Conservation (phyloP, 305 asterid genomes). For the Vinca major region DNA sequence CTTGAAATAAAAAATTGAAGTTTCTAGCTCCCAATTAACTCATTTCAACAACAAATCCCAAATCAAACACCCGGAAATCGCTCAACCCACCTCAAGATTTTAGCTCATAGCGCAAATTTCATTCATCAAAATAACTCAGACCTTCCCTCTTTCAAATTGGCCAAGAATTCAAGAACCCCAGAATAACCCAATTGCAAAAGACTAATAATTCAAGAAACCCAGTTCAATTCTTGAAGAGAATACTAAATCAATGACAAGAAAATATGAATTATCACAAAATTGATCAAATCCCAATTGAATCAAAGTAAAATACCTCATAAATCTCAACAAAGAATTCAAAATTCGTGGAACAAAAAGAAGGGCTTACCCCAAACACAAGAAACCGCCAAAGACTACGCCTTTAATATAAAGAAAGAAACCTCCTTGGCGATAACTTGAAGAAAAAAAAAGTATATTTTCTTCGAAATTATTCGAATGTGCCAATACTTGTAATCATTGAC, state of each 20-base stretch:
- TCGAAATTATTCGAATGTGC: too few species aligned
- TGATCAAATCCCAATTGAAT: slow-evolving; percentile 1
- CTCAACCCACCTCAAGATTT: slow-evolving; percentile 4
- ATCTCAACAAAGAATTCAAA: too few species aligned
- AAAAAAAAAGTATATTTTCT: too few species aligned
- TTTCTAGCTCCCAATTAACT: slow-evolving; percentile 20
- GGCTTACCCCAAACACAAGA: too few species aligned
- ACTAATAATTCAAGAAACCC: neutral
- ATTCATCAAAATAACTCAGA: slow-evolving; percentile 11
- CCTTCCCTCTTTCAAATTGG: neutral
- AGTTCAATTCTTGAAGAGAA: slow-evolving; percentile 3
- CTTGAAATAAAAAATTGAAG: slow-evolving; percentile 17
- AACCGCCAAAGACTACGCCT: too few species aligned
- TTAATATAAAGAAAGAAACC: too few species aligned
- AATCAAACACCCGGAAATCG: slow-evolving; percentile 14
- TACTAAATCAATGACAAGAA: neutral
- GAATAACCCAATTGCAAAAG: neutral
- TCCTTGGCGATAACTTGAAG: too few species aligned
- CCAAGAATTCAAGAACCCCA: neutral
- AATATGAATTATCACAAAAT: neutral
- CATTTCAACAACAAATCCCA: slow-evolving; percentile 20
- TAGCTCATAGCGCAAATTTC: slow-evolving; percentile 14
- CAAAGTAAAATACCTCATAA: neutral
- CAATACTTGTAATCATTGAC: too few species aligned
- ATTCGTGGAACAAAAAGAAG: too few species aligned